phyloP scores from a whole-genome alignment of 148 eudicot species.

The Chenopodium quinoa region DNA sequence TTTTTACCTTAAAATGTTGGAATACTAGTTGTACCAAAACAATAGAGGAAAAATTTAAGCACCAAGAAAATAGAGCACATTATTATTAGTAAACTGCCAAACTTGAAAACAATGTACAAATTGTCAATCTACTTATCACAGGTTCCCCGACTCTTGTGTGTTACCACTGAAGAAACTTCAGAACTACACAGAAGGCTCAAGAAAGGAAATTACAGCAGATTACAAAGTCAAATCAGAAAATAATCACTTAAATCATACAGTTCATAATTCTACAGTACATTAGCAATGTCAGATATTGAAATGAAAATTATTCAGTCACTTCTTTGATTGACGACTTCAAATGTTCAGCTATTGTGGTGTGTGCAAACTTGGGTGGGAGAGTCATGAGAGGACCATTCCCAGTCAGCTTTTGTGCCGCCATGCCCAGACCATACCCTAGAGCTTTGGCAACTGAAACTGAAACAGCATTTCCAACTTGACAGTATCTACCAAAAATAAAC shows the following conservation, averaged over 20 bases:
- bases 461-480: conserved; percentile 62
- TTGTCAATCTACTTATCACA: not conserved
- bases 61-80: not conserved
- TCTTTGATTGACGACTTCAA: conserved; percentile 1
- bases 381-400: conserved; percentile 40
- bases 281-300: not conserved
- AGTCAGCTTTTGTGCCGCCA: conserved; percentile 39
- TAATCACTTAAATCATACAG: not conserved
- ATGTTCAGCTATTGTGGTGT: conserved; percentile 22
- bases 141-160: not conserved
- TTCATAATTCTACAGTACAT: not conserved
- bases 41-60: no score
- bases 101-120: not conserved
- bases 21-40: no score
- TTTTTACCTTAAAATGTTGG: no score
- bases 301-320: not conserved
- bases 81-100: not conserved
- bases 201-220: not conserved
- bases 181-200: not conserved
- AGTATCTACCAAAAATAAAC: conserved; percentile 34
- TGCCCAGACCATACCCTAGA: conserved; percentile 50
- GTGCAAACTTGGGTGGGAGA: conserved; percentile 46
- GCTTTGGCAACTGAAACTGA: conserved; percentile 52
- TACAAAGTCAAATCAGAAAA: not conserved
- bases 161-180: not conserved